phyloP scores from a whole-genome alignment of 2,329 filamentous ascomycete genomes.

The Akanthomyces uredinophilus region DNA sequence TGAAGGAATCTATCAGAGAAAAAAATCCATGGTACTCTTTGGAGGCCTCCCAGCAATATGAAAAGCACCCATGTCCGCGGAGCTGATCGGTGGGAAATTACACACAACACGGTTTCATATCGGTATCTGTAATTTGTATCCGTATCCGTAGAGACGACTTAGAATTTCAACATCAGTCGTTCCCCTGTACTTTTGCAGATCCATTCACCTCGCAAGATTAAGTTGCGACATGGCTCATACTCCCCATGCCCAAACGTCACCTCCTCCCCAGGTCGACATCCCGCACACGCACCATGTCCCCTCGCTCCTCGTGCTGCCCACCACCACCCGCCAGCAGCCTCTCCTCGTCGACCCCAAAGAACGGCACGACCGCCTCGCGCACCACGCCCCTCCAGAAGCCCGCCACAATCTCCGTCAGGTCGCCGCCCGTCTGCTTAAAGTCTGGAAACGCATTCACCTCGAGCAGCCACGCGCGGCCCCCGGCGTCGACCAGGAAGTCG shows the following conservation, averaged over 20 bases:
- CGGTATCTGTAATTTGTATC: too few species aligned
- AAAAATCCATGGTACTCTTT: neutral
- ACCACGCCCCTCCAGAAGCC: slow-evolving; percentile 75
- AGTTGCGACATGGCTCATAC: neutral
- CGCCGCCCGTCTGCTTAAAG: slow-evolving; percentile 87
- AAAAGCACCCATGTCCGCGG: neutral
- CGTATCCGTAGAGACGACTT: too few species aligned
- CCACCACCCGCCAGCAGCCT: slow-evolving; percentile 20
- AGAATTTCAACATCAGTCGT: too few species aligned
- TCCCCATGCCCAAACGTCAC: slow-evolving; percentile 18
- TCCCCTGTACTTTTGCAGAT: neutral
- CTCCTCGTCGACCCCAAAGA: slow-evolving; percentile 48
- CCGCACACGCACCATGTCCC: slow-evolving; percentile 48
- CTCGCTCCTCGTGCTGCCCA: slow-evolving; percentile 22
- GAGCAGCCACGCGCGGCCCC: slow-evolving; percentile 65
- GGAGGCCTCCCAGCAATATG: neutral
- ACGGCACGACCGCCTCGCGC: slow-evolving; percentile 58
- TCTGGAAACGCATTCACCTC: slow-evolving; percentile 97
- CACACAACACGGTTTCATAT: neutral
- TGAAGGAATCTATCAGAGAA: too few species aligned
- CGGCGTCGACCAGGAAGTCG: slow-evolving; percentile 76
- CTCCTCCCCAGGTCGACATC: slow-evolving; percentile 49
- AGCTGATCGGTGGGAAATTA: neutral
- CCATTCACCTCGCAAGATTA: neutral
- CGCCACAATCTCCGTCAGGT: slow-evolving; percentile 64